These are phyloP conservation scores for Chrysoporthe puriensis DNA, from an alignment of 2,329 filamentous ascomycete genomes.

Conservation along the genomic window DNA sequence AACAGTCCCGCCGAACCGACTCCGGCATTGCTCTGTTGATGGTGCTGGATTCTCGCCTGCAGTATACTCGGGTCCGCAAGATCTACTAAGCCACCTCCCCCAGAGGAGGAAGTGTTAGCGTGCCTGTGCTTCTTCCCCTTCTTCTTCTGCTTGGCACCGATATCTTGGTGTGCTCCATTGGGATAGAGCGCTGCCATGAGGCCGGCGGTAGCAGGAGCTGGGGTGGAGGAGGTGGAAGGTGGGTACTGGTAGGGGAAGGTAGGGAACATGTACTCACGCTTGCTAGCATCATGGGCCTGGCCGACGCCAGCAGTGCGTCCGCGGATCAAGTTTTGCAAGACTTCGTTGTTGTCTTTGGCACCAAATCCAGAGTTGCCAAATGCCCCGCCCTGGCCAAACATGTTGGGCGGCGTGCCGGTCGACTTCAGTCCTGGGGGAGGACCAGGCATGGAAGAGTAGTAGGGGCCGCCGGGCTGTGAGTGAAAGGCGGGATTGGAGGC, in stretches of 20 bases:
- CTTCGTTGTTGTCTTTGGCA: slow-evolving; percentile 73
- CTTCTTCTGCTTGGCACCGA: slow-evolving; percentile 98
- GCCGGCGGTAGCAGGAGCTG: slow-evolving; percentile 81
- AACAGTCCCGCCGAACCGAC: slow-evolving; percentile 83
- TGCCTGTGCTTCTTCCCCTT: slow-evolving; percentile 99
- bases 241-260: slow-evolving; percentile 87
- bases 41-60: slow-evolving; percentile 94
- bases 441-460: slow-evolving; percentile 86
- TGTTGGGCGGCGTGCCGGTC: slow-evolving; percentile 88
- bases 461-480: slow-evolving; percentile 66
- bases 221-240: slow-evolving; percentile 78
- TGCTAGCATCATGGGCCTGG: slow-evolving; percentile 82
- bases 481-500: slow-evolving; percentile 83
- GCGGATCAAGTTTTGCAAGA: slow-evolving; percentile 82
- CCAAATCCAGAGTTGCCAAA: slow-evolving; percentile 77
- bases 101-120: slow-evolving; percentile 99
- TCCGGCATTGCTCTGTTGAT: slow-evolving; percentile 78
- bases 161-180: slow-evolving; percentile 86
- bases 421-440: slow-evolving; percentile 95
- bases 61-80: slow-evolving; percentile 99
- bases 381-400: slow-evolving; percentile 87
- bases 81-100: slow-evolving; percentile 99
- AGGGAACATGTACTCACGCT: slow-evolving; percentile 99
- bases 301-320: slow-evolving; percentile 67
- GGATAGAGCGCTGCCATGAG: slow-evolving; percentile 92